phyloP scores from a whole-genome alignment of 768 basidiomycete species.

The Daedaleopsis sinensis region DNA sequence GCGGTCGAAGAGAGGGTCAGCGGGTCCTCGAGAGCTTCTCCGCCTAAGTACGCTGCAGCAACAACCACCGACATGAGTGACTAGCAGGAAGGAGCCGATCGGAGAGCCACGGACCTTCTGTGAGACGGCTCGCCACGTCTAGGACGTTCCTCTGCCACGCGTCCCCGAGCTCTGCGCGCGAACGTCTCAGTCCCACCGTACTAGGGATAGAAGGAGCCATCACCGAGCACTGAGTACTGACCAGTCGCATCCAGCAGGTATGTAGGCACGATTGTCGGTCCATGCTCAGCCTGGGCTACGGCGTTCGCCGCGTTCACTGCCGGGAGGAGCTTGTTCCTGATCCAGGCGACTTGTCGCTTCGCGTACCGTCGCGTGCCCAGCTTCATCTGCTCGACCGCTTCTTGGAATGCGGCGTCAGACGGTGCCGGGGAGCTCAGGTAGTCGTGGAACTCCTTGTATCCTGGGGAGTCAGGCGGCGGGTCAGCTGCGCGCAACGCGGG shows the following conservation, averaged over 20 bases:
- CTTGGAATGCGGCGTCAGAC: conserved; percentile 44
- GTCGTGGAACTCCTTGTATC: conserved; percentile 87
- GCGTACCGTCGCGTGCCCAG: conserved; percentile 88
- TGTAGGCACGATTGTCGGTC: conserved; percentile 40
- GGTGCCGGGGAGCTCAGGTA: conserved; percentile 55
- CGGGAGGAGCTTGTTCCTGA: conserved; percentile 86
- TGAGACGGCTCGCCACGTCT: conserved; percentile 50
- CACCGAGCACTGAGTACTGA: conserved; percentile 33
- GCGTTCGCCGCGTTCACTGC: conserved; percentile 55
- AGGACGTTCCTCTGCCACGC: conserved; percentile 62
- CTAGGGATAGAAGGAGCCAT: neutral
- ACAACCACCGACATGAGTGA: neutral
- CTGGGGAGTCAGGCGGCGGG: conserved; percentile 45
- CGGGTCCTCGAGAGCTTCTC: conserved; percentile 57
- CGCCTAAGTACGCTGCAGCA: conserved; percentile 57
- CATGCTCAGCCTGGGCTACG: conserved; percentile 15
- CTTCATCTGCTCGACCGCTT: conserved; percentile 81
- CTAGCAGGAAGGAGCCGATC: neutral
- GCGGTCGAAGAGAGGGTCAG: conserved; percentile 56
- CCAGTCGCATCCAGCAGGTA: conserved; percentile 75
- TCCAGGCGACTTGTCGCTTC: conserved; percentile 90
- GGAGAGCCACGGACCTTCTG: conserved; percentile 42
- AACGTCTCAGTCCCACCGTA: neutral
- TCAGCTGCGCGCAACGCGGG: neutral
- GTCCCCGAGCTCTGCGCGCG: conserved; percentile 48